phyloP scores from a whole-genome alignment of 495 filamentous ascomycete genomes.

The Cercophora sp. region DNA sequence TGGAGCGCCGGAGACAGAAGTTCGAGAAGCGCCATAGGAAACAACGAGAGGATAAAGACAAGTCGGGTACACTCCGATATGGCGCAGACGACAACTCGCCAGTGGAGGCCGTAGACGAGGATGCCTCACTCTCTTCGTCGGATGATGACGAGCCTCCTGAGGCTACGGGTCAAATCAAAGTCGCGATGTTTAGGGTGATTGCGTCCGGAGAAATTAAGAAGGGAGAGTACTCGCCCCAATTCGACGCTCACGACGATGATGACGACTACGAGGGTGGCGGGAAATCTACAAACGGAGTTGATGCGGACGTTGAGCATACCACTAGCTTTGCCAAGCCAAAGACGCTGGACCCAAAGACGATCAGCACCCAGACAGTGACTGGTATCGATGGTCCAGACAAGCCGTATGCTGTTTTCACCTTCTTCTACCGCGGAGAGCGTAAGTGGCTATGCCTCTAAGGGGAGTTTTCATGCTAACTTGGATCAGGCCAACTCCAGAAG shows the following conservation, averaged over 20 bases:
- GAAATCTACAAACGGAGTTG: constrained; percentile 40
- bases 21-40: constrained; percentile 80
- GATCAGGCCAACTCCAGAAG: constrained; percentile 83
- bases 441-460: too few species aligned
- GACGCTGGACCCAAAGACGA: constrained; percentile 90
- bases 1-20: constrained; percentile 80
- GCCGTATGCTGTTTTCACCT: constrained; percentile 95
- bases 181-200: constrained; percentile 91
- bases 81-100: constrained; percentile 68
- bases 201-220: constrained; percentile 96
- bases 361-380: constrained; percentile 96
- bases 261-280: constrained; percentile 54
- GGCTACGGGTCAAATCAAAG: constrained; percentile 95
- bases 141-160: constrained; percentile 89
- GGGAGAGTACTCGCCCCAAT: constrained; percentile 96
- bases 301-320: constrained; percentile 85
- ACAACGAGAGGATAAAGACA: constrained; percentile 53
- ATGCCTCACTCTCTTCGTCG: constrained; percentile 69
- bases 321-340: constrained; percentile 99
- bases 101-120: constrained; percentile 69
- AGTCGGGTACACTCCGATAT: constrained; percentile 64
- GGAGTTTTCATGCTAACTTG: too few species aligned
- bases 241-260: constrained; percentile 93
- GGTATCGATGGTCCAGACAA: constrained; percentile 95
- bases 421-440: constrained; percentile 96